A percentile compares a stretch with the other conserved stretches of the same genome.
Conservation (phyloP, 768 basidiomycete genomes). For the Tubosaeta sp. region DNA sequence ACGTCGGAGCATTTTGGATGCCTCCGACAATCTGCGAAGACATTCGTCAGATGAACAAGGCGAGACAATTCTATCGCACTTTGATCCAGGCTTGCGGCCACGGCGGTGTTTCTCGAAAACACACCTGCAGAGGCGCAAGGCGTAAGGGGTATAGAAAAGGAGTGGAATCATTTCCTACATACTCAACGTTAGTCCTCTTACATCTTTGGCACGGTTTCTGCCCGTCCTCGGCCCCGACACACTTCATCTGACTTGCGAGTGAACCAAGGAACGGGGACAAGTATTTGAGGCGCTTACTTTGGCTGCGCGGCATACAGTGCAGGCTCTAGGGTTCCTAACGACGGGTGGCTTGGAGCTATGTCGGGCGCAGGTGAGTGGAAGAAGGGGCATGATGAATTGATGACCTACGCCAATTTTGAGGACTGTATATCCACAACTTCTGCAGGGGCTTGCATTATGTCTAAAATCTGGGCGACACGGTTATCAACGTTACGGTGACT, state of each 20-base stretch:
- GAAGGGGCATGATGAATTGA: conserved; percentile 4
- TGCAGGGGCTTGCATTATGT: conserved; percentile 27
- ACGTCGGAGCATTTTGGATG: conserved; percentile 84
- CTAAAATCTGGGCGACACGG: conserved; percentile 23
- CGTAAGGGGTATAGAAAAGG: conserved; percentile 8
- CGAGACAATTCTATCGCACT: conserved; percentile 43
- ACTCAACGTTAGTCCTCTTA: conserved; percentile 75
- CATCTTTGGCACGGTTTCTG: conserved; percentile 79
- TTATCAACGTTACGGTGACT: conserved; percentile 39
- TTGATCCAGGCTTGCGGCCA: conserved; percentile 85
- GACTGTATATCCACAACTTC: conserved; percentile 29
- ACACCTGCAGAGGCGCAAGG: conserved; percentile 45
- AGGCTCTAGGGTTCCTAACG: conserved; percentile 56
- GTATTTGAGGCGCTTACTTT: conserved; percentile 47
- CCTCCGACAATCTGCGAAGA: conserved; percentile 67
- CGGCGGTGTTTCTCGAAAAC: conserved; percentile 87
- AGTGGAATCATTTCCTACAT: conserved; percentile 26
- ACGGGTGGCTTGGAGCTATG: conserved; percentile 41
- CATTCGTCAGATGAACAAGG: conserved; percentile 8
- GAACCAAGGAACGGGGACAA: conserved; percentile 11
- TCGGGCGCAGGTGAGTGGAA: conserved; percentile 6
- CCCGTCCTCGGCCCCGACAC: conserved; percentile 85
- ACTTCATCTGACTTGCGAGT: conserved; percentile 67
- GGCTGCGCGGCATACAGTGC: conserved; percentile 80
- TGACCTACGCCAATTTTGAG: conserved; percentile 27